A percentile compares a stretch with the other conserved stretches of the same genome.
These are phyloP conservation scores for Boehmeria nivea DNA, from an alignment of 306 rosid genomes.

Conservation along the genomic window DNA sequence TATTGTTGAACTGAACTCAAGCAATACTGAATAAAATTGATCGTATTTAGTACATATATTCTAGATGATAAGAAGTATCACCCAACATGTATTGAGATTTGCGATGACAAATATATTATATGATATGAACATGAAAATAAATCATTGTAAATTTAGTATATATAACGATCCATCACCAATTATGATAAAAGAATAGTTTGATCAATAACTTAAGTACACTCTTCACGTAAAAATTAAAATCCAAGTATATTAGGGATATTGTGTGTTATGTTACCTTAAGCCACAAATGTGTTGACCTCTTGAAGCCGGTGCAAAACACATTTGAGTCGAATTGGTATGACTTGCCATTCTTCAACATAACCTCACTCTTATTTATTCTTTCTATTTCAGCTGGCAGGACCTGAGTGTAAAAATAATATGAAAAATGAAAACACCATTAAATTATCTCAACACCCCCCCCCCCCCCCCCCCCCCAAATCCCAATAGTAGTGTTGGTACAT, in stretches of 20 bases:
- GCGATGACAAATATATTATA: too few relatives aligned
- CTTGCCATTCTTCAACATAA: constrained; percentile 39
- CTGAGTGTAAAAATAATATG: constrained; percentile 11
- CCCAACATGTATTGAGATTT: too few relatives aligned
- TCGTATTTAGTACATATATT: too few relatives aligned
- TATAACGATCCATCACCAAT: too few relatives aligned
- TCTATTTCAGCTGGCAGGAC: constrained; percentile 47
- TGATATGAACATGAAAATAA: too few relatives aligned
- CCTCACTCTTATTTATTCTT: constrained; percentile 31
- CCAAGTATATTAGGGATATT: too few relatives aligned
- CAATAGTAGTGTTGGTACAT: neutral
- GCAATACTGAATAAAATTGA: too few relatives aligned
- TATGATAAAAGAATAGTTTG: neutral
- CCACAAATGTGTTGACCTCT: constrained; percentile 59
- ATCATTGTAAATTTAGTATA: too few relatives aligned
- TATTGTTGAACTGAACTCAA: too few relatives aligned
- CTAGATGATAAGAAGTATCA: too few relatives aligned
- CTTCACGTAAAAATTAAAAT: neutral
- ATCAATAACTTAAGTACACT: neutral
- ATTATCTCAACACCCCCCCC: too few relatives aligned
- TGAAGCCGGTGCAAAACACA: constrained; percentile 72
- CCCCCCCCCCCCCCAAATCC: too few relatives aligned
- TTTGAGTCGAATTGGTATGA: constrained; percentile 46
- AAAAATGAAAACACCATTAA: neutral
- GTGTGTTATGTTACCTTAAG: constrained; percentile 45